Conservation (phyloP, 345 rosid species). For the Pseudoturritis turrita region DNA sequence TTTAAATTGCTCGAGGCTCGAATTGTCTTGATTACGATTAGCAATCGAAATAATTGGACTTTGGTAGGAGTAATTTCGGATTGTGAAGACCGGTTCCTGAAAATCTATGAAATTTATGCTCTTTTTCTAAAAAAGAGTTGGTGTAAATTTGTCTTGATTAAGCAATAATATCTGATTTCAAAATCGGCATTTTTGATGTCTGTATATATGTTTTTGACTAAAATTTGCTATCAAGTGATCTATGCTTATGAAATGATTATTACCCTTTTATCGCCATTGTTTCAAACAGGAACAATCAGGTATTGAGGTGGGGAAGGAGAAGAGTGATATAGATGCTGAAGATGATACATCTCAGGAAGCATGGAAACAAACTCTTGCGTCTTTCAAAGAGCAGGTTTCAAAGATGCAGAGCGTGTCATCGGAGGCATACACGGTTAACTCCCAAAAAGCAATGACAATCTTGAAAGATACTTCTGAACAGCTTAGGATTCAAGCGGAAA, state of each 20-base stretch:
- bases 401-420: slow-evolving; percentile 71
- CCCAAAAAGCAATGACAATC: slow-evolving; percentile 49
- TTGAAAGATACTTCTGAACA: slow-evolving; percentile 66
- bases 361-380: slow-evolving; percentile 68
- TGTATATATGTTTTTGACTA: not conserved
- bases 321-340: slow-evolving; percentile 31
- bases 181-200: not conserved
- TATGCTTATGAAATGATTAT: too few species aligned
- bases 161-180: not conserved
- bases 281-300: slow-evolving; percentile 45
- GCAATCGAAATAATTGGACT: not conserved
- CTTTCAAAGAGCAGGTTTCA: slow-evolving; percentile 72
- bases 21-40: not conserved
- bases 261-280: not conserved
- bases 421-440: slow-evolving; percentile 69
- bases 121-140: not conserved
- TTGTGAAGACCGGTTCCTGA: not conserved
- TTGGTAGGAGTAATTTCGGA: not conserved
- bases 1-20: not conserved
- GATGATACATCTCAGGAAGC: slow-evolving; percentile 62
- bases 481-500: slow-evolving; percentile 75
- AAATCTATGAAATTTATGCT: not conserved
- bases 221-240: not conserved
- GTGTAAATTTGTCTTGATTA: not conserved
- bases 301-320: slow-evolving; percentile 59